Percentiles rank a stretch among this genome's conserved stretches.
These are phyloP conservation scores for Saccharomyces hybrid DNA, from an alignment of 1,139 yeast genomes.

Conservation along the genomic window DNA sequence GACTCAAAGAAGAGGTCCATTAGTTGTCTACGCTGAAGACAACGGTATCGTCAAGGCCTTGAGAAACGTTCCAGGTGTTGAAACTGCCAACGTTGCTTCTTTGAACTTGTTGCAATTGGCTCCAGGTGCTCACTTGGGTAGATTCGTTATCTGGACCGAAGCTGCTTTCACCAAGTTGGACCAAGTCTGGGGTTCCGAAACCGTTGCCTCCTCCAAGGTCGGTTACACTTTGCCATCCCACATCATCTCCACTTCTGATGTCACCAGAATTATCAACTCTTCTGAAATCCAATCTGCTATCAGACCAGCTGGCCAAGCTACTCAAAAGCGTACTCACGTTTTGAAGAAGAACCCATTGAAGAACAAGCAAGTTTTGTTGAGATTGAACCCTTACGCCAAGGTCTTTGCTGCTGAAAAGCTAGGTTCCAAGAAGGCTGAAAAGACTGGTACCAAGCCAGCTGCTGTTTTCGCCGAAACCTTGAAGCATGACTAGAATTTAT, in stretches of 20 bases:
- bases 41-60: constrained; percentile 97
- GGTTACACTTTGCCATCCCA: constrained; percentile 89
- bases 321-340: constrained; percentile 91
- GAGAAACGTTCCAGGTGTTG: constrained; percentile 99
- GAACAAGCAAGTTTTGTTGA: constrained; percentile 97
- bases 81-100: constrained; percentile 87
- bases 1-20: constrained; percentile 99
- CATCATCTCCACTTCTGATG: constrained; percentile 94
- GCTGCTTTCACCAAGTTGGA: constrained; percentile 96
- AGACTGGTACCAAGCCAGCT: constrained; percentile 60
- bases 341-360: constrained; percentile 99
- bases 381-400: constrained; percentile 99
- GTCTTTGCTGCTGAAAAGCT: constrained; percentile 88
- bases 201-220: constrained; percentile 77
- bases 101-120: constrained; percentile 98
- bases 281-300: constrained; percentile 97
- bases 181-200: constrained; percentile 93
- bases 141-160: constrained; percentile 99
- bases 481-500: constrained; percentile 41
- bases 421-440: constrained; percentile 75
- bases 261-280: constrained; percentile 96
- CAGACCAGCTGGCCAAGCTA: constrained; percentile 93
- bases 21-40: constrained; percentile 96
- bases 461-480: constrained; percentile 64
- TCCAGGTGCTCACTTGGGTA: constrained; percentile 99